Evolutionary conservation across 1,284 basidiomycete genomes (phyloP), one percentile per base, ranked within the genome.

Genomic region (Malassezia caprae): DNA sequence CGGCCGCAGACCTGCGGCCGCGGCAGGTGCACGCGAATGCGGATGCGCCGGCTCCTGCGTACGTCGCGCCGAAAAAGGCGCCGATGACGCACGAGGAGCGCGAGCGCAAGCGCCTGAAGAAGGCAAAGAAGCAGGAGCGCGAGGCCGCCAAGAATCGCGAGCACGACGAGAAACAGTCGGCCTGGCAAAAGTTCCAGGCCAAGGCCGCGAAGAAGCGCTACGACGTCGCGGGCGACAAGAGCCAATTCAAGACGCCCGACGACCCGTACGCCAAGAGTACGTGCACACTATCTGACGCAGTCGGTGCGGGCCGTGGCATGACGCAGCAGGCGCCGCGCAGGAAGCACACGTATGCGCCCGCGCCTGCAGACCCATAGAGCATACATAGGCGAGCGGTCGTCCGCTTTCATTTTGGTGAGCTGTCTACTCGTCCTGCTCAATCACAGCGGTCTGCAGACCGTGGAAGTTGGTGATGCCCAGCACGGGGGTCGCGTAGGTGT

Each of bases 181-280:
- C 84, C 19, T 98, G 93, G 93, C 88, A 96, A 77, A 90, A 89
- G 78, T 98, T 98, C 79, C 87, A 91, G 11, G 93, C 91, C 78
- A 67, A 70, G 43, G 65, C 62, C 12, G 56, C 59, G 8, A 65
- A 67, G 56, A 96, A 96, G 78, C 90, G 90, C 87, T 87, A 55
- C 21, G 51, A 51, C 27, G 58, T 57, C 32, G 37, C 63, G 41
- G 67, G 54, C 23, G 56, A 58, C 46, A 69, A 64, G 68, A 90
- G 87, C 66, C 93, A 96, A 65, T 96, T 96, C 81, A 87, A 88
- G 77, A 96, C 90, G 4, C 89, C 90, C 12, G 90, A 94, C 66
- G 91, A 91, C 73, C 89, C 90, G 1, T 77, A 88, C 34, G 90
- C 90, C 46, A 82, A 82, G 82, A 86, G 86, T 85, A 66, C 50